These are phyloP conservation scores for Amaranthus tricolor DNA, from an alignment of 179 eudicot species.

Conservation along the genomic window DNA sequence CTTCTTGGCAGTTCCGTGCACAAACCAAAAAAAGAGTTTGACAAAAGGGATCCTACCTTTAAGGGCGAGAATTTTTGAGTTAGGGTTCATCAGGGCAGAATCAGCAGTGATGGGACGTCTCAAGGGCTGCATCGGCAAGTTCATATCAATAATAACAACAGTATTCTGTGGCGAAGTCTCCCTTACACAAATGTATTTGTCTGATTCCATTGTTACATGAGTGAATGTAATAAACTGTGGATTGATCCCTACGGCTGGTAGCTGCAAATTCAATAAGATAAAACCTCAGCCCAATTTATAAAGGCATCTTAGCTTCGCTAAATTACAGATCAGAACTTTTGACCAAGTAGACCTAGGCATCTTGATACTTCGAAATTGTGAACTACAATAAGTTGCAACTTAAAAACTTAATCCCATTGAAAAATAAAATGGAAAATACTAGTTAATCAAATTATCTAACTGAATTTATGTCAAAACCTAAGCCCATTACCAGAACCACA, in stretches of 20 bases:
- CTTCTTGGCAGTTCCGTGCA: too few relatives aligned
- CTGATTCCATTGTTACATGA: conserved; percentile 95
- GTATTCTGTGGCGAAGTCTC: conserved; percentile 91
- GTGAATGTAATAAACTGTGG: conserved; percentile 86
- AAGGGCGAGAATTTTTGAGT: conserved; percentile 74
- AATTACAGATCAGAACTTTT: not conserved
- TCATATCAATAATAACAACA: conserved; percentile 88
- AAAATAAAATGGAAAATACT: not conserved
- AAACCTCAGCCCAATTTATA: not conserved
- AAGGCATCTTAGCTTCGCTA: too few relatives aligned
- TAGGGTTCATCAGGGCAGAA: conserved; percentile 93
- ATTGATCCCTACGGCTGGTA: conserved; percentile 78
- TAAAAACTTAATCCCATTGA: not conserved
- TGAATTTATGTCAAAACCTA: too few relatives aligned
- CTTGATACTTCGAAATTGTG: too few relatives aligned
- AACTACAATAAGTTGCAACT: not conserved
- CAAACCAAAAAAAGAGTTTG: not conserved
- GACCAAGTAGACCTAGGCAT: not conserved
- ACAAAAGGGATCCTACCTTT: conserved; percentile 47
- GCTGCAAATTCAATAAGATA: conserved; percentile 36
- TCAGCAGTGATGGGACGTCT: conserved; percentile 93
- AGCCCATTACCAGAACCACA: too few relatives aligned
- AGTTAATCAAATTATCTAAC: not conserved
- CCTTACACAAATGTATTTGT: conserved; percentile 88
- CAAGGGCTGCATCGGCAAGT: conserved; percentile 83